phyloP scores from a whole-genome alignment of 1,139 yeast genomes.

The Debaryomyces coudertii region DNA sequence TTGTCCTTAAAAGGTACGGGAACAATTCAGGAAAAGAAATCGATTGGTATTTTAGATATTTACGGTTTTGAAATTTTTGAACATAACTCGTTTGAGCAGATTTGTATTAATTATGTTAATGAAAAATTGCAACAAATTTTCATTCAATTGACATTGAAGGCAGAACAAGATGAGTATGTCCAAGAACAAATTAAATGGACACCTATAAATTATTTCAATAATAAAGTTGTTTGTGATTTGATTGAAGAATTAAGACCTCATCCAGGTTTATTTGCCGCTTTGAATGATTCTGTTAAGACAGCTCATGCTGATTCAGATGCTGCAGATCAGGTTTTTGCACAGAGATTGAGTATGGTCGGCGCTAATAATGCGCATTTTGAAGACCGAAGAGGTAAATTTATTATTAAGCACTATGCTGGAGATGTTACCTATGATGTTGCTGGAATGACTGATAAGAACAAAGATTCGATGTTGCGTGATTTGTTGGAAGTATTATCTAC shows the following conservation, averaged over 20 bases:
- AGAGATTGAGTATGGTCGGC: conserved; percentile 81
- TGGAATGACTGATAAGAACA: conserved; percentile 96
- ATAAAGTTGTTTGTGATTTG: conserved; percentile 94
- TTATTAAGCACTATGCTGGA: conserved; percentile 97
- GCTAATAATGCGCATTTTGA: conserved; percentile 86
- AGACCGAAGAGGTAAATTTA: conserved; percentile 82
- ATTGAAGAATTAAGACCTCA: conserved; percentile 90
- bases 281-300: conserved; percentile 96
- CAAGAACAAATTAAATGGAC: conserved; percentile 97
- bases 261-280: conserved; percentile 95
- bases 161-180: conserved; percentile 97
- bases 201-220: conserved; percentile 95
- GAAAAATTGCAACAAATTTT: conserved; percentile 97
- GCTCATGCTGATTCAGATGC: conserved; percentile 98
- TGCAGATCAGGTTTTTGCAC: conserved; percentile 96
- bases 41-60: conserved; percentile 92
- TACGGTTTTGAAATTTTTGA: conserved; percentile 98
- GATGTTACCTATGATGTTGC: conserved; percentile 92
- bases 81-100: conserved; percentile 93
- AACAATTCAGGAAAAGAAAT: conserved; percentile 52
- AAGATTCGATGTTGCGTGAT: conserved; percentile 91
- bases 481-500: conserved; percentile 76
- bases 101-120: conserved; percentile 95
- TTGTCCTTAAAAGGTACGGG: conserved; percentile 52
- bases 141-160: conserved; percentile 90